A percentile compares a stretch with the other conserved stretches of the same genome.
Evolutionary conservation across 169 alveolate genomes (phyloP).

Genomic region (Babesia ovis): DNA sequence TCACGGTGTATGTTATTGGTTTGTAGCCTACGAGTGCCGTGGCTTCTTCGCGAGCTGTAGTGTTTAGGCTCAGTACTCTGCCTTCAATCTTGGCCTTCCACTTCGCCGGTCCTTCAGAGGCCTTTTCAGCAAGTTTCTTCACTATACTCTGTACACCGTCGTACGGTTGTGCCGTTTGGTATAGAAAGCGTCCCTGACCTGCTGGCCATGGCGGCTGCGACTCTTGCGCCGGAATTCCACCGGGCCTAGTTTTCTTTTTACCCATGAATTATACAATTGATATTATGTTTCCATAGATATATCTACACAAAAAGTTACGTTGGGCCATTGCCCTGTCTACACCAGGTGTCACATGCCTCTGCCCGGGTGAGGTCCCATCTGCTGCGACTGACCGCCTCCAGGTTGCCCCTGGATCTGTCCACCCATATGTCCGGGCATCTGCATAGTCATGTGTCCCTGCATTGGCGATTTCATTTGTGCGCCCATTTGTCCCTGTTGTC

Average conservation of each 20-base stretch:
- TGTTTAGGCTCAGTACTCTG: constrained; percentile 54
- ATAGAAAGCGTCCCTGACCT: constrained; percentile 16
- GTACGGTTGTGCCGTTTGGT: constrained; percentile 22
- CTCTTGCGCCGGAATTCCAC: neutral
- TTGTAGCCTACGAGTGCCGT: constrained; percentile 9
- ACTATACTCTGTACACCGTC: constrained; percentile 8
- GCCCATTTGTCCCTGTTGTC: constrained; percentile 3
- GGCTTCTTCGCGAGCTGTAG: constrained; percentile 31
- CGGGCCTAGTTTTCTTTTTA: neutral
- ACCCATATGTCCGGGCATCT: neutral
- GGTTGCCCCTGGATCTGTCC: constrained; percentile 27
- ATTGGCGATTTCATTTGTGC: constrained; percentile 7
- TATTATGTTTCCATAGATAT: neutral
- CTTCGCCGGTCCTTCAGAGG: constrained; percentile 32
- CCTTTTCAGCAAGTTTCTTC: constrained; percentile 27
- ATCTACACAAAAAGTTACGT: neutral
- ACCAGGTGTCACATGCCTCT: neutral
- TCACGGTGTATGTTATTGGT: constrained; percentile 20
- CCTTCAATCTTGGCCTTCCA: constrained; percentile 58
- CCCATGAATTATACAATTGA: neutral
- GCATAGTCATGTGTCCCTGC: constrained; percentile 11
- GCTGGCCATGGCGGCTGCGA: constrained; percentile 1
- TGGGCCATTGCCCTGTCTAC: neutral
- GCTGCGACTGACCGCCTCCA: constrained; percentile 2
- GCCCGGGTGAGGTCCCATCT: constrained; percentile 18